These are phyloP conservation scores for Trichophyton equinum DNA, from an alignment of 2,329 filamentous ascomycete genomes.

Conservation along the genomic window DNA sequence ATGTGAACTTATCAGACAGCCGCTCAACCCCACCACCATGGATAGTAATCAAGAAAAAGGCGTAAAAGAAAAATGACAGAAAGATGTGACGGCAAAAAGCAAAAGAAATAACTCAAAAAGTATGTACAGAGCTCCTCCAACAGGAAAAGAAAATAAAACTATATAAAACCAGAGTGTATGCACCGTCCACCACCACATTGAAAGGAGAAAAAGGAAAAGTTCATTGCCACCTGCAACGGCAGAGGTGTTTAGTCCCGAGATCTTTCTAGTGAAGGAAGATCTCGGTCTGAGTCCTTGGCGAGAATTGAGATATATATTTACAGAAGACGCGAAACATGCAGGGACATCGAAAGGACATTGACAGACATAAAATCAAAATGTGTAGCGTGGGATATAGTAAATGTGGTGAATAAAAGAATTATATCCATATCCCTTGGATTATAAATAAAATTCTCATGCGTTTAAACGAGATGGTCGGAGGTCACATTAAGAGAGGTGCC, in stretches of 20 bases:
- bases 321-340: background rate
- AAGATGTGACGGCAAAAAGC: background rate
- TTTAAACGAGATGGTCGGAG: background rate
- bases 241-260: background rate
- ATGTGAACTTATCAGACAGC: background rate
- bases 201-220: background rate
- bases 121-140: background rate
- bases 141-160: background rate
- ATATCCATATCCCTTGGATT: background rate
- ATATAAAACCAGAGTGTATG: background rate
- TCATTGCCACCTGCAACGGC: background rate
- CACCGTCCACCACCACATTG: background rate
- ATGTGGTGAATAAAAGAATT: background rate
- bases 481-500: background rate
- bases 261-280: background rate
- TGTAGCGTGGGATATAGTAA: background rate
- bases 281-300: background rate
- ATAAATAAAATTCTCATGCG: background rate
- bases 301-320: background rate
- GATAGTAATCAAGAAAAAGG: background rate
- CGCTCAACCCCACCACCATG: background rate
- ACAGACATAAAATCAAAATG: background rate
- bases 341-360: background rate
- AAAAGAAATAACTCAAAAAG: background rate
- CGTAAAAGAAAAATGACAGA: background rate